These are phyloP conservation scores for Auricularia cornea DNA, from an alignment of 768 basidiomycete species.

Conservation along the genomic window DNA sequence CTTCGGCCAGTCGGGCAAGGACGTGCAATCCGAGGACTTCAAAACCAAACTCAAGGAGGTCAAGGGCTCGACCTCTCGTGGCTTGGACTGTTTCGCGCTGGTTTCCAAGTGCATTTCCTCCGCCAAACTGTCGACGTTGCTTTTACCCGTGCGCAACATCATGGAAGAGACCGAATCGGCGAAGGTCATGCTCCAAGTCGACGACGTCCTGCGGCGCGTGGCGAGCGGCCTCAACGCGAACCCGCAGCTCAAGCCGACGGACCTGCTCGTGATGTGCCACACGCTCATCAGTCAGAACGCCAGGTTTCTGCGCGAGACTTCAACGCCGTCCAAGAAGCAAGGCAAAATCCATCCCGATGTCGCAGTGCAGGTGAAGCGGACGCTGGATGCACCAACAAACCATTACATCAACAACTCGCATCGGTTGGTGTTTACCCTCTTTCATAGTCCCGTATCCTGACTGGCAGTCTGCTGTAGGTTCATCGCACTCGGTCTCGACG, in stretches of 20 bases:
- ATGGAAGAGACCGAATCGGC: slow-evolving; percentile 78
- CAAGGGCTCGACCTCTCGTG: slow-evolving; percentile 69
- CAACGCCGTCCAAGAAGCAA: slow-evolving; percentile 24
- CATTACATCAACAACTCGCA: slow-evolving; percentile 83
- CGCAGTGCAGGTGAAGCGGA: slow-evolving; percentile 73
- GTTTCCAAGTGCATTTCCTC: slow-evolving; percentile 75
- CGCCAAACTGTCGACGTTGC: slow-evolving; percentile 59
- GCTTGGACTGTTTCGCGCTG: slow-evolving; percentile 77
- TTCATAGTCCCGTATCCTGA: not conserved
- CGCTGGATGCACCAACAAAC: slow-evolving; percentile 43
- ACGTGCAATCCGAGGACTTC: slow-evolving; percentile 82
- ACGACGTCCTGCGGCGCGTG: slow-evolving; percentile 80
- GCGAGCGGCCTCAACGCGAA: slow-evolving; percentile 82
- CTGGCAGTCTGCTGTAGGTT: slow-evolving; percentile 43
- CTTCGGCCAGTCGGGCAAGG: slow-evolving; percentile 89
- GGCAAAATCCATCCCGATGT: slow-evolving; percentile 41
- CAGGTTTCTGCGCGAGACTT: slow-evolving; percentile 63
- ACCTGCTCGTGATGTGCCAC: slow-evolving; percentile 75
- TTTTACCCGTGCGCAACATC: slow-evolving; percentile 72
- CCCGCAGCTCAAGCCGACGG: slow-evolving; percentile 53
- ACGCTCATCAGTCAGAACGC: slow-evolving; percentile 89
- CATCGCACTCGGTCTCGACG: slow-evolving; percentile 82
- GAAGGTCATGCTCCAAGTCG: slow-evolving; percentile 74
- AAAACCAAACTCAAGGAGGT: slow-evolving; percentile 94
- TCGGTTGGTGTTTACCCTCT: slow-evolving; percentile 42